Percentiles rank a stretch among this genome's conserved stretches.
Conservation (phyloP, 306 rosid genomes). For the Lotus japonicus region DNA sequence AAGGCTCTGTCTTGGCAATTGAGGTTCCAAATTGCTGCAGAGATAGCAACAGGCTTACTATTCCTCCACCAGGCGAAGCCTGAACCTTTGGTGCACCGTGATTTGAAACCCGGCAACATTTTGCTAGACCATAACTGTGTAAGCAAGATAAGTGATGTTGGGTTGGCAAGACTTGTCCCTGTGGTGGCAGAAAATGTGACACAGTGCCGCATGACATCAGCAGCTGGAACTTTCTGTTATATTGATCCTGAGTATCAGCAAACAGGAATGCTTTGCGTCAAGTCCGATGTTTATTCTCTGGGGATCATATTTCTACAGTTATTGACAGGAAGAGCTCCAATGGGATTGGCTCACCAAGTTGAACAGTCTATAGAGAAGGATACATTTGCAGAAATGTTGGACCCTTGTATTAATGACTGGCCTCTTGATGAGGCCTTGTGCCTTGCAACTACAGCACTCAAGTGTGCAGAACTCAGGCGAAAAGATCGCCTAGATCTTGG, state of each 20-base stretch:
- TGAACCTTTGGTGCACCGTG: slow-evolving; percentile 92
- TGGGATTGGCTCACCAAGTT: slow-evolving; percentile 70
- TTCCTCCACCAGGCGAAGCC: slow-evolving; percentile 97
- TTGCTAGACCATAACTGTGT: slow-evolving; percentile 70
- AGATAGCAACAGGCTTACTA: slow-evolving; percentile 72
- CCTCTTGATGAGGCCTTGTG: slow-evolving; percentile 47
- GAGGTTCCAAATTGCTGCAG: slow-evolving; percentile 74
- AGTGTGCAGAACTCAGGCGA: slow-evolving; percentile 79
- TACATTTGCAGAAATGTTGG: slow-evolving; percentile 44
- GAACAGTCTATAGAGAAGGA: slow-evolving; percentile 43
- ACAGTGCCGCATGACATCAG: slow-evolving; percentile 64
- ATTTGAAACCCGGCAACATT: slow-evolving; percentile 87
- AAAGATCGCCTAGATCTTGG: slow-evolving; percentile 91
- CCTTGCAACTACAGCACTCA: slow-evolving; percentile 52
- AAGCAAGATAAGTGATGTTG: slow-evolving; percentile 82
- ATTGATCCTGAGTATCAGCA: slow-evolving; percentile 97
- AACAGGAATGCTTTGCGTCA: slow-evolving; percentile 89
- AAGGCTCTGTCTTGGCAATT: slow-evolving; percentile 55
- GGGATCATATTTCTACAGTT: slow-evolving; percentile 77
- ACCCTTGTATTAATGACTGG: slow-evolving; percentile 68
- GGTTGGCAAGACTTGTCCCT: slow-evolving; percentile 86
- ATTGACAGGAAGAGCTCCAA: slow-evolving; percentile 63
- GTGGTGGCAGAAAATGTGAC: slow-evolving; percentile 74
- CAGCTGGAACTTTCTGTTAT: slow-evolving; percentile 97
- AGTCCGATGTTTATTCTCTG: slow-evolving; percentile 86